Conservation (phyloP, 2,329 filamentous ascomycete species). For the Penicillium sp. region DNA sequence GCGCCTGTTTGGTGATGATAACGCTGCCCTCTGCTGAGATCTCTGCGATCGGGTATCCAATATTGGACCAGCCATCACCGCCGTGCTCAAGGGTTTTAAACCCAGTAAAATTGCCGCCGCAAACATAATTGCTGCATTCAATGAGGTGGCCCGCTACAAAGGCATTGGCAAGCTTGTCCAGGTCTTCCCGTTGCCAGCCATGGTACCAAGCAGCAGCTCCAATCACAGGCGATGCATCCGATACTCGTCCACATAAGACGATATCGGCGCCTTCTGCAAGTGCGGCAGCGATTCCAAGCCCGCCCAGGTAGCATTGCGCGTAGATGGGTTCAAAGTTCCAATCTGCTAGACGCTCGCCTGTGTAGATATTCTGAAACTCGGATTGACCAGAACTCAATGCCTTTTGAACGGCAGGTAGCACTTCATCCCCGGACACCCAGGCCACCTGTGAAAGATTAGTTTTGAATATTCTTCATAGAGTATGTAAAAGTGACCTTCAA, state of each 20-base stretch:
- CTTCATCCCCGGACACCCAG: conserved; percentile 47
- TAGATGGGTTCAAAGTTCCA: conserved; percentile 35
- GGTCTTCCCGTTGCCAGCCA: conserved; percentile 36
- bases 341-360: conserved; percentile 26
- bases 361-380: conserved; percentile 40
- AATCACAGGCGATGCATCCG: conserved; percentile 43
- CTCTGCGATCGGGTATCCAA: conserved; percentile 45
- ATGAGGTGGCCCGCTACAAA: conserved; percentile 38
- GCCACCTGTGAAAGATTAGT: conserved; percentile 31
- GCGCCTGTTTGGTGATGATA: conserved; percentile 43
- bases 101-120: conserved; percentile 42
- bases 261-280: conserved; percentile 42
- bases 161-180: conserved; percentile 39
- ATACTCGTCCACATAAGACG: conserved; percentile 42
- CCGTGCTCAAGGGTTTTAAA: conserved; percentile 34
- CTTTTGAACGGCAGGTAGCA: conserved; percentile 32
- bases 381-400: conserved; percentile 28
- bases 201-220: conserved; percentile 43
- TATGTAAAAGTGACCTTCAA: conserved; percentile 30
- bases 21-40: conserved; percentile 39
- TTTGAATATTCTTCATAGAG: background rate
- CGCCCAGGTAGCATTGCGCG: conserved; percentile 37
- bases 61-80: conserved; percentile 40
- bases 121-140: conserved; percentile 41
- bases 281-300: conserved; percentile 37